These are phyloP conservation scores for Aspergillus latus DNA, from an alignment of 2,329 filamentous ascomycete genomes.

Conservation along the genomic window DNA sequence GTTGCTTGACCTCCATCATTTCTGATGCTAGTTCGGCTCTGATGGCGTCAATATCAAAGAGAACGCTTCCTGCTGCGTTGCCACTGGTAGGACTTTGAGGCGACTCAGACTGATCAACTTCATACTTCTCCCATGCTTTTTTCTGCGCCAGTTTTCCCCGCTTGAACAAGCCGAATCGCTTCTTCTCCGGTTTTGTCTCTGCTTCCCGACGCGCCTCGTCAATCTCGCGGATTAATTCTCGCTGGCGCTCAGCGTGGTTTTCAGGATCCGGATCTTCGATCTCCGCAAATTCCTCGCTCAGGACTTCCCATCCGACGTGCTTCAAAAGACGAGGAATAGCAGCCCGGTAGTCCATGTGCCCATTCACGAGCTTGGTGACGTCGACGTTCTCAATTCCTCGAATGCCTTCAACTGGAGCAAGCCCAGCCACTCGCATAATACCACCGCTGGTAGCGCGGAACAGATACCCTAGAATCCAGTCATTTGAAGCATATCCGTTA, in stretches of 20 bases:
- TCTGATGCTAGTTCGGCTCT: slow-evolving; percentile 77
- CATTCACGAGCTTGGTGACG: slow-evolving; percentile 78
- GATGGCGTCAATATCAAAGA: slow-evolving; percentile 96
- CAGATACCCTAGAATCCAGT: slow-evolving; percentile 95
- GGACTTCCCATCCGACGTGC: slow-evolving; percentile 85
- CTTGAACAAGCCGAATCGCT: slow-evolving; percentile 74
- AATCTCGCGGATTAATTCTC: slow-evolving; percentile 93
- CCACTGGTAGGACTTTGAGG: slow-evolving; percentile 28
- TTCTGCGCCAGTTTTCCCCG: slow-evolving; percentile 72
- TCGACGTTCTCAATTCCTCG: slow-evolving; percentile 85
- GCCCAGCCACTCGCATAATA: slow-evolving; percentile 81
- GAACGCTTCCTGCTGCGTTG: slow-evolving; percentile 53
- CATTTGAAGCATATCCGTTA: slow-evolving; percentile 89
- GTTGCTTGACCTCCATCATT: slow-evolving; percentile 69
- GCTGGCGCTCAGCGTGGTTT: slow-evolving; percentile 80
- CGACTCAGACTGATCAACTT: slow-evolving; percentile 55
- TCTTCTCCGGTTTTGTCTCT: slow-evolving; percentile 73
- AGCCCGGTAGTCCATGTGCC: slow-evolving; percentile 94
- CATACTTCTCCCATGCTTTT: slow-evolving; percentile 92
- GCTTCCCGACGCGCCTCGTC: slow-evolving; percentile 88
- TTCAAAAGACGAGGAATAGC: slow-evolving; percentile 87
- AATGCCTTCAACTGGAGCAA: slow-evolving; percentile 73
- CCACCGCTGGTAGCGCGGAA: slow-evolving; percentile 93
- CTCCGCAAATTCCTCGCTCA: slow-evolving; percentile 91
- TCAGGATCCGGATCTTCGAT: slow-evolving; percentile 98